Conservation (phyloP, 2,329 filamentous ascomycete genomes). For the Graphium sp. region DNA sequence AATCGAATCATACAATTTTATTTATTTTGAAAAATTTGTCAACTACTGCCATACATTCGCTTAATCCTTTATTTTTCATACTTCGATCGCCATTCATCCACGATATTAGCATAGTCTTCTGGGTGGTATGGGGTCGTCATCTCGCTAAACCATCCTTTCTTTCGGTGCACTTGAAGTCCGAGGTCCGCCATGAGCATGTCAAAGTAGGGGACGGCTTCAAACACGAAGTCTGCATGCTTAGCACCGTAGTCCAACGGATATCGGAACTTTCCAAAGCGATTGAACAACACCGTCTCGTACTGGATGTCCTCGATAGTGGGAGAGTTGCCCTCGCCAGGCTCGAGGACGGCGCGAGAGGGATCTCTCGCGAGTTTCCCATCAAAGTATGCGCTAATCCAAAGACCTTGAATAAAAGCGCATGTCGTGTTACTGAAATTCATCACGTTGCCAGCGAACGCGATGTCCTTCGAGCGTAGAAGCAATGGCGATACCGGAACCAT, state of each 20-base stretch:
- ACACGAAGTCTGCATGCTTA: slow-evolving; percentile 52
- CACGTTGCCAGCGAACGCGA: slow-evolving; percentile 26
- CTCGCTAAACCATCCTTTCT: slow-evolving; percentile 33
- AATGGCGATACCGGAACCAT: slow-evolving; percentile 22
- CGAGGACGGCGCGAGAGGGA: slow-evolving; percentile 6
- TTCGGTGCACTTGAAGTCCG: slow-evolving; percentile 38
- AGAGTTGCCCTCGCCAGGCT: slow-evolving; percentile 3
- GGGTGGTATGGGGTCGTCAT: slow-evolving; percentile 39
- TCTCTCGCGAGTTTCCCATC: slow-evolving; percentile 9
- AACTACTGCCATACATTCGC: no score
- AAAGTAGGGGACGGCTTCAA: slow-evolving; percentile 59
- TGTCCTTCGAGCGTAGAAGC: slow-evolving; percentile 19
- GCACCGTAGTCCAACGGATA: slow-evolving; percentile 50
- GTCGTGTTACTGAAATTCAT: slow-evolving; percentile 24
- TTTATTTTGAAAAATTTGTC: no score
- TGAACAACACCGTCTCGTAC: slow-evolving; percentile 48
- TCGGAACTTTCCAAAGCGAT: slow-evolving; percentile 52
- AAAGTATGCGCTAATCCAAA: slow-evolving; percentile 53
- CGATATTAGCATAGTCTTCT: slow-evolving; percentile 36
- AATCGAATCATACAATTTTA: no score
- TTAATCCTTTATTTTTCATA: no score
- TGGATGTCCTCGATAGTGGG: no score
- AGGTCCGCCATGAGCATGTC: slow-evolving; percentile 52
- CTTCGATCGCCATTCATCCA: slow-evolving; percentile 32
- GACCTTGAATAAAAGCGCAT: slow-evolving; percentile 28